Percentiles rank a stretch among this genome's conserved stretches.
Conservation (phyloP, 164 flowering plant species). For the Nelumbo lutea region DNA sequence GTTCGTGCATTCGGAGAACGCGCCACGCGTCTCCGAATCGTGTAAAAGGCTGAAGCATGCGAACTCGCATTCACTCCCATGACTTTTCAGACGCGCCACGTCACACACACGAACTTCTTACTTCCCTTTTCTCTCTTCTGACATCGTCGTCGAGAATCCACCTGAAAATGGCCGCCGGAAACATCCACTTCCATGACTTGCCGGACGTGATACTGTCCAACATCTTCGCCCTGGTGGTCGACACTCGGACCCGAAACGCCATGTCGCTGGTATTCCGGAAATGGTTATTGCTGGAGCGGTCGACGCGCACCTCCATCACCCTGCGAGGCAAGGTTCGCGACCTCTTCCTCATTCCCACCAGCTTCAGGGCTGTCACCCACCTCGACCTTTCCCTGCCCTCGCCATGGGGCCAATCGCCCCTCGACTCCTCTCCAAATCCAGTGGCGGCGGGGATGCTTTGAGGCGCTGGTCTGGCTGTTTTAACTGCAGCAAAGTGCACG, state of each 20-base stretch:
- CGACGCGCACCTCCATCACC: slow-evolving; percentile 57
- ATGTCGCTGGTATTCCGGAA: slow-evolving; percentile 57
- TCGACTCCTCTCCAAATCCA: slow-evolving; percentile 22
- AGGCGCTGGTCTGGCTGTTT: no score
- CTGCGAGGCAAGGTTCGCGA: slow-evolving; percentile 75
- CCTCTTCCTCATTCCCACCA: slow-evolving; percentile 54
- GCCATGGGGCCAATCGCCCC: slow-evolving; percentile 55
- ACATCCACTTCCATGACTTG: slow-evolving; percentile 21
- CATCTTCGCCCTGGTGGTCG: slow-evolving; percentile 44
- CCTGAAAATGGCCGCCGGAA: background rate
- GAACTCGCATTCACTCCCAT: no score
- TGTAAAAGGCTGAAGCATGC: no score
- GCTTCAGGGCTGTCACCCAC: slow-evolving; percentile 48
- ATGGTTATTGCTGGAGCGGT: slow-evolving; percentile 53
- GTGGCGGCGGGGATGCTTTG: no score
- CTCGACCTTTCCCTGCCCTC: slow-evolving; percentile 26
- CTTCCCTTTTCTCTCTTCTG: background rate
- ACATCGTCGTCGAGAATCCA: background rate
- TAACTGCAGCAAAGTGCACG: no score
- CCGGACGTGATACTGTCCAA: slow-evolving; percentile 44
- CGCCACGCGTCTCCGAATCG: no score
- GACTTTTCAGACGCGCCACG: no score
- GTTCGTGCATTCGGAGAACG: no score
- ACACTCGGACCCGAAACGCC: slow-evolving; percentile 58
- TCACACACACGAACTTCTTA: background rate